phyloP scores from a whole-genome alignment of 2,329 filamentous ascomycete species.

The Chlorencoelia australis region DNA sequence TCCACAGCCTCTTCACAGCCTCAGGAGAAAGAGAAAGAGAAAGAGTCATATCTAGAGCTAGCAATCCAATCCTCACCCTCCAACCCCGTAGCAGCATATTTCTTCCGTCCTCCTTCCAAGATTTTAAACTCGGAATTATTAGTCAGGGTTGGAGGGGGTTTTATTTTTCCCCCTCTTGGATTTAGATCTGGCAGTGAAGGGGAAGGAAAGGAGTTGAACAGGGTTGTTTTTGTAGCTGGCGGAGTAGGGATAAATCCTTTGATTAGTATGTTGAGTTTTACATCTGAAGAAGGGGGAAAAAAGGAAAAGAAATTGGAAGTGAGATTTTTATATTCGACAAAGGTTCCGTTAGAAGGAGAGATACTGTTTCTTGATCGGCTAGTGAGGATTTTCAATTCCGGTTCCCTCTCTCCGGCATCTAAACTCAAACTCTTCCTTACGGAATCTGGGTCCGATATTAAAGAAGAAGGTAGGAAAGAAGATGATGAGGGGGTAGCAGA shows the following conservation, averaged over 20 bases:
- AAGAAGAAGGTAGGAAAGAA: constrained; percentile 8
- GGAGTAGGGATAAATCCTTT: constrained; percentile 28
- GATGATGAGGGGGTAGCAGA: constrained; percentile 30
- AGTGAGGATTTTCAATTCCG: constrained; percentile 34
- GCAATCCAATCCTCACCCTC: too few species aligned
- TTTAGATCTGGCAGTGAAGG: too few species aligned
- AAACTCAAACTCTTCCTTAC: too few species aligned
- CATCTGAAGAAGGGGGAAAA: constrained; percentile 4
- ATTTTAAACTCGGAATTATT: too few species aligned
- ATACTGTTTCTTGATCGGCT: constrained; percentile 44
- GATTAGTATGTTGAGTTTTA: constrained; percentile 22
- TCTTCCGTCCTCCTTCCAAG: too few species aligned
- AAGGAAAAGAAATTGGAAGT: constrained; percentile 5
- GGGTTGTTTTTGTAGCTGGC: constrained; percentile 55
- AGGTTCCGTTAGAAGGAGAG: constrained; percentile 23
- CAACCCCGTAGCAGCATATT: too few species aligned
- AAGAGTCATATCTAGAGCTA: background rate
- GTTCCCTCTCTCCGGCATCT: too few species aligned
- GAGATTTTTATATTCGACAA: constrained; percentile 21
- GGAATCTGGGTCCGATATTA: constrained; percentile 31
- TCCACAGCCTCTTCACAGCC: background rate
- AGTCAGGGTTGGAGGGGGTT: too few species aligned
- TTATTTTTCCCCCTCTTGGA: too few species aligned
- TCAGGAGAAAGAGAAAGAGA: background rate
- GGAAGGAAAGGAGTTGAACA: constrained; percentile 32